Evolutionary conservation across 331 rosid species (phyloP).

Genomic region (Quercus phellos): DNA sequence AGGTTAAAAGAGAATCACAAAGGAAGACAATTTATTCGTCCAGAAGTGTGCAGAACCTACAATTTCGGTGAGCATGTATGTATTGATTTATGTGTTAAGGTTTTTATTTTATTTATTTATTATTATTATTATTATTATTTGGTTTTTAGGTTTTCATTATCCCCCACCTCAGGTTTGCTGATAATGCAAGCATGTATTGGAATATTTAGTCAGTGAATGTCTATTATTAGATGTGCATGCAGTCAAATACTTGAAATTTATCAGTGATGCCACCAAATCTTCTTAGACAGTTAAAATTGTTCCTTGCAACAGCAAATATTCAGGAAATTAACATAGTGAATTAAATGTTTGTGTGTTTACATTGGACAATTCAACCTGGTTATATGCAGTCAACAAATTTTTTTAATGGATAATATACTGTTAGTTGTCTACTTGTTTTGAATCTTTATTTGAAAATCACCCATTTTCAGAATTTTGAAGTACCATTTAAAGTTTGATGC

Average conservation of each 20-base stretch:
- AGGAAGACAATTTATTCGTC: conserved; percentile 90
- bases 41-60: conserved; percentile 97
- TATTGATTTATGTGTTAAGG: conserved; percentile 12
- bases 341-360: background rate
- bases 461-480: background rate
- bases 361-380: background rate
- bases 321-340: background rate
- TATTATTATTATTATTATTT: too few species aligned
- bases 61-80: conserved; percentile 95
- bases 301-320: background rate
- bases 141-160: background rate
- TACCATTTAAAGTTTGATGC: background rate
- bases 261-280: background rate
- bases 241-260: background rate
- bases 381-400: background rate
- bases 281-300: background rate
- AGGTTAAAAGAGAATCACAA: conserved; percentile 76
- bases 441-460: background rate
- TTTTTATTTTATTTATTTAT: background rate
- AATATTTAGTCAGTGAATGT: background rate
- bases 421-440: background rate
- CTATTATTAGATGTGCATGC: background rate
- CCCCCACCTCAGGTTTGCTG: background rate
- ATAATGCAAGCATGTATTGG: background rate
- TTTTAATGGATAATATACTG: background rate